phyloP scores from a whole-genome alignment of 371 early-diverging fungal species.

The Mortierella sp. region DNA sequence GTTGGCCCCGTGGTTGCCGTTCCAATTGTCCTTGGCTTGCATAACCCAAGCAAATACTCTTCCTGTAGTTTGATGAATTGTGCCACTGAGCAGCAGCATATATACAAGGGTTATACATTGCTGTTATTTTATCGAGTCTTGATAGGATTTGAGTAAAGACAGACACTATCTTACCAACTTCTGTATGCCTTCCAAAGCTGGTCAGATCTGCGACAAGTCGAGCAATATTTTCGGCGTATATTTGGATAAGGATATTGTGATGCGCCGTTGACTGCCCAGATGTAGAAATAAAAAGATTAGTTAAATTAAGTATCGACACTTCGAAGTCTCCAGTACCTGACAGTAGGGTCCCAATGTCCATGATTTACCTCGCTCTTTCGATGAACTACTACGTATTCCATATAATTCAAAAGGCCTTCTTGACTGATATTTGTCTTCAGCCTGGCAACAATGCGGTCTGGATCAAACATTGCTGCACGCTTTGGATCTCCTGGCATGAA shows the following conservation, averaged over 20 bases:
- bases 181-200: constrained; percentile 7
- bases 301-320: not conserved
- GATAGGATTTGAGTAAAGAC: not conserved
- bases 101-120: not conserved
- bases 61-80: constrained; percentile 23
- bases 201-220: constrained; percentile 1
- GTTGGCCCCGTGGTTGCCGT: not conserved
- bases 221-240: constrained; percentile 27
- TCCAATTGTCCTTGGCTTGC: not conserved
- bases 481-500: constrained; percentile 55
- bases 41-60: constrained; percentile 3
- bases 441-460: constrained; percentile 62
- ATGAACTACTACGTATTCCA: constrained; percentile 70
- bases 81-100: constrained; percentile 13
- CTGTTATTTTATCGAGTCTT: not conserved
- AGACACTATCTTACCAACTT: constrained; percentile 15
- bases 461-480: constrained; percentile 64
- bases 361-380: constrained; percentile 61
- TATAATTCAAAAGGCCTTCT: constrained; percentile 60
- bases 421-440: constrained; percentile 59
- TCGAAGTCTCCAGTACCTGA: not conserved
- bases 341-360: too few species aligned
- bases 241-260: constrained; percentile 19
- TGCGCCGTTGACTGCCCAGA: constrained; percentile 19
- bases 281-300: not conserved